These are phyloP conservation scores for Quercus bicolor DNA, from an alignment of 306 rosid genomes.

Conservation along the genomic window DNA sequence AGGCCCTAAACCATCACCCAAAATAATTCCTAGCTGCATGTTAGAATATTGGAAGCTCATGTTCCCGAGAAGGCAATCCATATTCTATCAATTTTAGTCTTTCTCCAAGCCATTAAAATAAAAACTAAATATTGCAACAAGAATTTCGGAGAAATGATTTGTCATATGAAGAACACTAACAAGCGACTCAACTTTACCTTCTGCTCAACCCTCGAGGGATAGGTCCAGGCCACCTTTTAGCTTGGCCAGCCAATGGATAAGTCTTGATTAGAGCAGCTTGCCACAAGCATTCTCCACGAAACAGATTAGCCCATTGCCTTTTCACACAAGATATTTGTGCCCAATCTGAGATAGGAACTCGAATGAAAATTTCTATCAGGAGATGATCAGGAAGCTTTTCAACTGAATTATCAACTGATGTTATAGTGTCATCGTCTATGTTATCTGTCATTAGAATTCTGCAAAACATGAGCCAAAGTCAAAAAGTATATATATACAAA, in stretches of 20 bases:
- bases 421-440: neutral
- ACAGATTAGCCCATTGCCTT: slow-evolving; percentile 63
- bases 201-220: slow-evolving; percentile 49
- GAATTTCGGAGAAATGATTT: neutral
- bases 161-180: neutral
- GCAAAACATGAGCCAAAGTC: slow-evolving; percentile 12
- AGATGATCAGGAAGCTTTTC: slow-evolving; percentile 66
- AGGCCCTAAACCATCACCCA: neutral
- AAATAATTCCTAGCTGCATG: neutral
- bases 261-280: slow-evolving; percentile 50
- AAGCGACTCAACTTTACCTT: slow-evolving; percentile 36
- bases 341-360: slow-evolving; percentile 58
- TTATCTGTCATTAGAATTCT: slow-evolving; percentile 35
- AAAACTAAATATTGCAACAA: neutral
- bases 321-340: slow-evolving; percentile 45
- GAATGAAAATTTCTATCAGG: slow-evolving; percentile 55
- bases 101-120: neutral
- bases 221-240: slow-evolving; percentile 70
- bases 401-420: slow-evolving; percentile 24
- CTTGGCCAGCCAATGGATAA: slow-evolving; percentile 44
- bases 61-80: neutral
- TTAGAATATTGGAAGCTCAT: neutral
- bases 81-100: neutral
- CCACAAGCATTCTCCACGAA: slow-evolving; percentile 61
- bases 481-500: neutral